A percentile compares a stretch with the other conserved stretches of the same genome.
Evolutionary conservation across 352 stramenopile species (phyloP).

Genomic region (Phytophthora macrochlamydospora): DNA sequence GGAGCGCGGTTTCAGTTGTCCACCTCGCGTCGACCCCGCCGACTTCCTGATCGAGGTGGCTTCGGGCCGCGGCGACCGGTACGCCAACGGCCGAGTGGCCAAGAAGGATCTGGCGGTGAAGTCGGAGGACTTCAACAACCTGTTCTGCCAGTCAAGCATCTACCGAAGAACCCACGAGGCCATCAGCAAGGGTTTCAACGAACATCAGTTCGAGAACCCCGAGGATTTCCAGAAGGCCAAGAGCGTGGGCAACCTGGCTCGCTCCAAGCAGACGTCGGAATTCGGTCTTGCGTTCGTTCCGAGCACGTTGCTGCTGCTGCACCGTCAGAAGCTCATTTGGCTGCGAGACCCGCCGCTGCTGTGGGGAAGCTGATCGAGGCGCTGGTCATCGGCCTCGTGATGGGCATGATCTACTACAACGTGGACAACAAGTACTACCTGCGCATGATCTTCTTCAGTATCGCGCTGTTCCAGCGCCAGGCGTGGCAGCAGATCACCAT

Average conservation of each 20-base stretch:
- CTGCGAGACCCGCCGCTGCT: slow-evolving; percentile 61
- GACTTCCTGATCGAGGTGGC: slow-evolving; percentile 70
- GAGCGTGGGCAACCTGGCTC: slow-evolving; percentile 48
- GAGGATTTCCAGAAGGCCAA: slow-evolving; percentile 68
- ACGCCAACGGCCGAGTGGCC: slow-evolving; percentile 33
- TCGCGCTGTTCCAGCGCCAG: slow-evolving; percentile 72
- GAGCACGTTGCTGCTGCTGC: slow-evolving; percentile 57
- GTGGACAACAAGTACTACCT: slow-evolving; percentile 63
- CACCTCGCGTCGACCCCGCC: slow-evolving; percentile 55
- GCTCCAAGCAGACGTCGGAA: slow-evolving; percentile 53
- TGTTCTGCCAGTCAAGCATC: slow-evolving; percentile 57
- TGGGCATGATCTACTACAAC: slow-evolving; percentile 79
- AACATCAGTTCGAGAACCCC: slow-evolving; percentile 57
- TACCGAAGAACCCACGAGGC: slow-evolving; percentile 57
- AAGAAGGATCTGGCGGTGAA: slow-evolving; percentile 26
- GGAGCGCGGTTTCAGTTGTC: slow-evolving; percentile 62
- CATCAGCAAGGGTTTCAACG: slow-evolving; percentile 58
- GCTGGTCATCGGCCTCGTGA: slow-evolving; percentile 73
- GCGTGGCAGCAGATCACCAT: slow-evolving; percentile 78
- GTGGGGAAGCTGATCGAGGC: slow-evolving; percentile 65
- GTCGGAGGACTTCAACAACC: slow-evolving; percentile 49
- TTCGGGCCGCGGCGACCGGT: slow-evolving; percentile 50
- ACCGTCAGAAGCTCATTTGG: slow-evolving; percentile 73
- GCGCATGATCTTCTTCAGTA: slow-evolving; percentile 77
- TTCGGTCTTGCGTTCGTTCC: slow-evolving; percentile 52